Base-by-base conservation (phyloP, 2,329 filamentous ascomycete genomes). In the Fusarium pseudocircinatum region DNA sequence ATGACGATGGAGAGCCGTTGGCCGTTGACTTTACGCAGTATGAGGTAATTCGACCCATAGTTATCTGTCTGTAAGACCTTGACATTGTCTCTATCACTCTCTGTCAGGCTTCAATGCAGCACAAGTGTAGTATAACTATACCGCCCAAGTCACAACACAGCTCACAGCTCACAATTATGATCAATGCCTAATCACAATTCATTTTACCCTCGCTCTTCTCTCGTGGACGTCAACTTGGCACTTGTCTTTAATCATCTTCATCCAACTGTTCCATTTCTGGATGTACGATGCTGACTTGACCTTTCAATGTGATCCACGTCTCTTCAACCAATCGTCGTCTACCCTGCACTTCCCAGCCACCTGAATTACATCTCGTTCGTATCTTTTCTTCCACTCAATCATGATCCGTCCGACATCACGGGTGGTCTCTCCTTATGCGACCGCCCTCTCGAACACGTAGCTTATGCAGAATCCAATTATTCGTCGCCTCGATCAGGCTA, bases 301-400 rank as follows among this genome's bases (percentile, higher is more conserved):
- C 24, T 40, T 50, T 26, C 32, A 28, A 54, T 62, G 47, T 30
- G 32, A 32, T 65, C 57, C 62, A 52, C 47, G 57, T 8, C 24
- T 28, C 15, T 15, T 63, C 47, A 39, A 50, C 60, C 61, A 67
- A 66, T 67, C 65, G 63, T 57, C 63, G 30, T 43, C 40, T 75
- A 74, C 72, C 70, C 72, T 75, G 63, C 50, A 72, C 60, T 70
- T 46, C 76, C 76, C 76, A 78, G 50, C 76, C 76, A 74, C 75
- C 73, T 61, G 53, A 63, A 73, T 78, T 77, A 49, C 61, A 63
- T 50, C 67, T 70, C 67, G 67, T 66, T 69, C 67, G 65, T 64
- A 56, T 61, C 65, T 68, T 68, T 63, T 62, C 30, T 72, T 71
- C 66, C 69, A 73, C 61, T 75, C 67, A 72, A 66, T 60, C 65